Conservation (phyloP, 2,329 filamentous ascomycete genomes). For the Ascochyta clinopodiicola region DNA sequence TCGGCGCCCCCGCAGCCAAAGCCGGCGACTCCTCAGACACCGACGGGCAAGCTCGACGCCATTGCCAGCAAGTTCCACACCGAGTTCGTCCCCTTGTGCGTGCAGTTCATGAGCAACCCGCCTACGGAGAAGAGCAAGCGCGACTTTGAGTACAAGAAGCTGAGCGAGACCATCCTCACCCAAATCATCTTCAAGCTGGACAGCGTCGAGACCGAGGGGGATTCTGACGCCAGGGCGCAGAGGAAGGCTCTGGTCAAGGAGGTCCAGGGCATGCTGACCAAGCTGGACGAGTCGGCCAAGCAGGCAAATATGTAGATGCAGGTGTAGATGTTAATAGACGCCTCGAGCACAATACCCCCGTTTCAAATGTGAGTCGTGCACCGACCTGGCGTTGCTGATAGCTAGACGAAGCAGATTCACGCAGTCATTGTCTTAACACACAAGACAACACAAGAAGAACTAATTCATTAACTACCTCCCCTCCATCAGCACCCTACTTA, state of each 20-base stretch:
- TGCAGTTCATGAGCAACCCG: conserved; percentile 66
- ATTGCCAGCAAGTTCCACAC: conserved; percentile 69
- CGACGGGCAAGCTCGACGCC: conserved; percentile 67
- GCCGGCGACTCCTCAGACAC: conserved; percentile 42
- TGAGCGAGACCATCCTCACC: conserved; percentile 78
- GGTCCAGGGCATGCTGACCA: conserved; percentile 70
- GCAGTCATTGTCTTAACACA: too few species aligned
- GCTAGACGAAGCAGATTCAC: too few species aligned
- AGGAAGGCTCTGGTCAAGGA: conserved; percentile 77
- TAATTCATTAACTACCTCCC: neutral
- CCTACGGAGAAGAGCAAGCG: conserved; percentile 68
- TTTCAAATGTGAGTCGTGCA: too few species aligned
- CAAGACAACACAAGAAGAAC: neutral
- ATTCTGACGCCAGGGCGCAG: conserved; percentile 66
- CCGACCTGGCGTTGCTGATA: too few species aligned
- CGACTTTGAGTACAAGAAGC: conserved; percentile 74
- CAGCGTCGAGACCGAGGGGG: conserved; percentile 74
- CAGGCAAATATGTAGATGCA: conserved; percentile 11
- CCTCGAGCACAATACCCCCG: too few species aligned
- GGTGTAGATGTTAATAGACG: neutral
- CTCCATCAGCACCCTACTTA: neutral
- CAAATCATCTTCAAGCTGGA: conserved; percentile 80
- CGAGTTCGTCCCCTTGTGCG: conserved; percentile 70
- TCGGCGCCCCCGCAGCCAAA: conserved; percentile 48
- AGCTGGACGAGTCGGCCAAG: conserved; percentile 62